Base-by-base conservation (phyloP, 345 rosid species). In the Draba incana region DNA sequence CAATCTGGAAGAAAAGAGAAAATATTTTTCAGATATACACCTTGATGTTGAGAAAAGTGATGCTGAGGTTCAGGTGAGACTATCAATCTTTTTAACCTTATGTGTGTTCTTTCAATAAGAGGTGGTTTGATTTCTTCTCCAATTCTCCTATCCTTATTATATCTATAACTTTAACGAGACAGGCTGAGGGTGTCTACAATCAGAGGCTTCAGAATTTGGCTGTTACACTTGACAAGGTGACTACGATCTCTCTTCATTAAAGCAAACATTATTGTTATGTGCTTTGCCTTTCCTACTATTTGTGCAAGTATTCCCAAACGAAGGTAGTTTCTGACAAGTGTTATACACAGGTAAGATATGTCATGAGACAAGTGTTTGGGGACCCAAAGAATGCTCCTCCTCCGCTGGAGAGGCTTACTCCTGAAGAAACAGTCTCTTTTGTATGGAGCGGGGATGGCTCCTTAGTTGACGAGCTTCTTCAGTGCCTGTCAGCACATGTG, bases 191-290 rank as follows among this genome's bases (percentile, higher is more conserved):
- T 66, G 99, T 95, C 66, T 92, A 89, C 81, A 95, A 95, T 78
- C 99, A 95, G 89, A 88, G 99, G 83, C 97, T 95, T 76, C 99
- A 95, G 80, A 95, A 95, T 83, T 75, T 95, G 85, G 99, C 99
- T 35, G 81, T 89, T 48, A 95, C 98, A 67, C 96, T 95, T 74
- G 99, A 95, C 83, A 95, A 95, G 98, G 99, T 95, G 74, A 70
- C 52, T 77, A 25, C 39, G 51, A 55, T 42, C 65, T 52, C 62
- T 56, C 57, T 16, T 54, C 57, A 48, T 45, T 16, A 47, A 62
- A 55, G 31, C 25, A 74, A 59, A 45, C 49, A 35, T 45, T 45
- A 38, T 5, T 67, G 57, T 69, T 55, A 30, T 47, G 27, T 30
- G 13, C 25, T n/a, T 62, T 74, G 25, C 35, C n/a, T 62, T 57